Base-by-base conservation (phyloP, 192 early-diverging fungal genomes). In the Coemansia sp. region DNA sequence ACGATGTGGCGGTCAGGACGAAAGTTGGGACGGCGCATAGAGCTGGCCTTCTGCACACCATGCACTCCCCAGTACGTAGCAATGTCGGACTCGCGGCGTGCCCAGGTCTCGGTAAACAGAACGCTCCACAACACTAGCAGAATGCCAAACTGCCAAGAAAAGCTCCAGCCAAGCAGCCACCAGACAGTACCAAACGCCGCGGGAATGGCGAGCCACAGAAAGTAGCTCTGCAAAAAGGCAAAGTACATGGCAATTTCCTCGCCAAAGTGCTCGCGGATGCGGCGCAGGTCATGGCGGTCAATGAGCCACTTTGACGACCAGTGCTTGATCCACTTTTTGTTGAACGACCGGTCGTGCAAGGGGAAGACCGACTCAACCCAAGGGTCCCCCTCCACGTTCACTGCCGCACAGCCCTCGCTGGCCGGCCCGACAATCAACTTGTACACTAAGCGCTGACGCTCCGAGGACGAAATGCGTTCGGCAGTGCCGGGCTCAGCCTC, bases 181-280 rank as follows among this genome's bases (percentile, higher is more conserved):
- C 86, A 82, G 7, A 89, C 23, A 8, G 87, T 39, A 14, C 95
- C 94, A 8, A 90, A 57, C 5, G 81, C 84, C 1, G 94, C 75
- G 11, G 93, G 94, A 4, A 82, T 66, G 27, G 88, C 76, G 27
- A 98, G 82, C 85, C 88, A 92, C 10, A 92, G 57, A 41, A 92
- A 85, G 81, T 96, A 98, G 71, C 87, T 92, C 78, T 96, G 94
- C 3, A 96, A 74, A 76, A 96, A 98, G 12, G 94, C 94, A 87
- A 98, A 98, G 80, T 98, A 96, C 80, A 87, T 90, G n/a, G 93
- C 94, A 38, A 94, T 85, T 74, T 94, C 92, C 72, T 97, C 94
- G 66, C 95, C 95, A 86, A 93, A 92, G 61, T 94, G 87, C 64
- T 90, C 86, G 60, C 91, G 86, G 64, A 98, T 88, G 36, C 74